Base-by-base conservation (phyloP, 768 basidiomycete genomes). In the Daedalea quercina region DNA sequence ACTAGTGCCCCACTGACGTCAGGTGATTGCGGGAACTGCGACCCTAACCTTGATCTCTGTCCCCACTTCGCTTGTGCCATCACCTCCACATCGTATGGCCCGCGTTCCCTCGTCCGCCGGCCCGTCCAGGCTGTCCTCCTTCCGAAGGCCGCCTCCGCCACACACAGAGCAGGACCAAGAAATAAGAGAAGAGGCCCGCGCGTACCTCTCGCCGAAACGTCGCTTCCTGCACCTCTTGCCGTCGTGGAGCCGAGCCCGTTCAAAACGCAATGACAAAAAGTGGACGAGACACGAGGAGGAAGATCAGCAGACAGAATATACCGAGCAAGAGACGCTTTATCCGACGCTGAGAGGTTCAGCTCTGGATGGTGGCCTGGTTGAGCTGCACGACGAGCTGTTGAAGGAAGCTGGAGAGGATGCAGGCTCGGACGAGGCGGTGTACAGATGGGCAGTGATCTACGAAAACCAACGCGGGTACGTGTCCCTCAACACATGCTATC, bases 401-500 rank as follows among this genome's bases (percentile, higher is more conserved):
- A 50, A 46, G 9, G 35, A 53, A 13, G 17, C 40, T 17, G 34
- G 26, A 6, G 47, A 54, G 19, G 60, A 61, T 33, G 60, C 62
- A 34, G 54, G 61, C 41, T 55, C 54, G 19, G 67, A 72, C 56
- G 65, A 67, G 51, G 81, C 86, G 61, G 67, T 75, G 12, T 91
- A 85, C 63, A 76, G 77, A 65, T 92, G 89, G 89, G 89, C 86
- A 7, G 65, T 86, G 9, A 61, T 91, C 9, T 89, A 88, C 55
- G 89, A 92, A 69, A 90, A 91, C 62, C 89, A 92, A 68, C 73
- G 89, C 63, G 89, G 89, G 89, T 87, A 56, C 28, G 74, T 72
- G 7, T 40, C 15, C 7, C 8, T 40, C 37, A 40, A 9, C 9
- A 47, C 22, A n/a, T 53, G 12, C 19, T 3, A 28, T 20, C 26